These are phyloP conservation scores for Zalaria obscura DNA, from an alignment of 2,329 filamentous ascomycete genomes.

Conservation along the genomic window DNA sequence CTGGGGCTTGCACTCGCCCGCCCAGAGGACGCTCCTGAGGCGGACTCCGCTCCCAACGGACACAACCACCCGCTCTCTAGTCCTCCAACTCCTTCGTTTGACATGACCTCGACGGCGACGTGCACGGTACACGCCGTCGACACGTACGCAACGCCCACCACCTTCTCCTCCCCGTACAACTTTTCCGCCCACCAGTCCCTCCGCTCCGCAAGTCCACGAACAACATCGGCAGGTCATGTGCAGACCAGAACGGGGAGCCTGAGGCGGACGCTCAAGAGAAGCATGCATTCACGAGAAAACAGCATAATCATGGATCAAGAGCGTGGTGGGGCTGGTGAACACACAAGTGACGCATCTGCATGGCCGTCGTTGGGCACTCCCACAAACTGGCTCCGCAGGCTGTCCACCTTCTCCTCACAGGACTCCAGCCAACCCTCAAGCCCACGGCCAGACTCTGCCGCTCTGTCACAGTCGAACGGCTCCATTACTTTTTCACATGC, in stretches of 20 bases:
- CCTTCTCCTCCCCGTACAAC: conserved; percentile 6
- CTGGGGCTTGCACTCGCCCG: conserved; percentile 44
- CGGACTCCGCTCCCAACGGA: background rate
- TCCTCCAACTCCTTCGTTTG: conserved; percentile 1
- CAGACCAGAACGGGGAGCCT: conserved; percentile 3
- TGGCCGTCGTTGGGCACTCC: conserved; percentile 21
- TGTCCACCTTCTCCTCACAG: conserved; percentile 52
- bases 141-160: conserved; percentile 5
- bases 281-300: conserved; percentile 1
- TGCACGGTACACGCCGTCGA: conserved; percentile 8
- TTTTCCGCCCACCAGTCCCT: conserved; percentile 5
- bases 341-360: conserved; percentile 1
- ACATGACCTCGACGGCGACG: conserved; percentile 9
- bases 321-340: background rate
- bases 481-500: conserved; percentile 23
- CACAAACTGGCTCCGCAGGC: conserved; percentile 56
- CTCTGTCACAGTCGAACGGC: conserved; percentile 1
- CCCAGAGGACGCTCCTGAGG: conserved; percentile 21
- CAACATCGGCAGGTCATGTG: conserved; percentile 5
- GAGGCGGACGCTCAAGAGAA: conserved; percentile 6
- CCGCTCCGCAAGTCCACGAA: conserved; percentile 4
- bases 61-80: background rate
- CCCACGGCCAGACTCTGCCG: background rate
- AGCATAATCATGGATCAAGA: conserved; percentile 2
- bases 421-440: conserved; percentile 40